Percentiles rank a stretch among this genome's conserved stretches.
Evolutionary conservation across 495 filamentous ascomycete species (phyloP).

Genomic region (Xylaria palmicola): DNA sequence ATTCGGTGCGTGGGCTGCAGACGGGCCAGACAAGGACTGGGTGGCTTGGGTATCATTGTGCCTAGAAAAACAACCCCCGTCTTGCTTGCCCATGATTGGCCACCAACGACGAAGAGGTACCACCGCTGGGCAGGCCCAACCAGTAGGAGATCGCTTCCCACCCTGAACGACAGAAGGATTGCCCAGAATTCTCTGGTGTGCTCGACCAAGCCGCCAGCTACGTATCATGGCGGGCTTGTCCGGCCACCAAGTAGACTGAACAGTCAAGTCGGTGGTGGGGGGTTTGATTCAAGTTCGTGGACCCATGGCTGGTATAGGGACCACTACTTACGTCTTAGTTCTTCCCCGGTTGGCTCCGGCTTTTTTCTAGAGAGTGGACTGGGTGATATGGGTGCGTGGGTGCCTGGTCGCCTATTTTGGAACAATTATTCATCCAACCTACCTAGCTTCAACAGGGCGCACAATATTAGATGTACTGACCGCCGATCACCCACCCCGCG

Average conservation of each 20-base stretch:
- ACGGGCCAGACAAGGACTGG: conserved; percentile 6
- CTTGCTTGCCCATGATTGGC: neutral
- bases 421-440: neutral
- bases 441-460: too few species aligned
- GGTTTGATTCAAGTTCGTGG: neutral
- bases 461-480: neutral
- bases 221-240: neutral
- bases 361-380: neutral
- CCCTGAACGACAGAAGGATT: conserved; percentile 1
- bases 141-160: neutral
- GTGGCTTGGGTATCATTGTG: neutral
- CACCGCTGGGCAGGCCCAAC: neutral
- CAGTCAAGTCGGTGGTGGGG: neutral
- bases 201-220: neutral
- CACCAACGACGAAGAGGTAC: neutral
- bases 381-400: neutral
- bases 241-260: too few species aligned
- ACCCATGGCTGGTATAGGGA: neutral
- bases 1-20: conserved; percentile 1
- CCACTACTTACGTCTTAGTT: neutral
- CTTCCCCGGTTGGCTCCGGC: neutral
- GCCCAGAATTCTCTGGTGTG: neutral
- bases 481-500: neutral
- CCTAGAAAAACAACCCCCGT: neutral
- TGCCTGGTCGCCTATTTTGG: neutral